Evolutionary conservation across 164 flowering plant species (phyloP).

Genomic region (Chloranthus sessilifolius): DNA sequence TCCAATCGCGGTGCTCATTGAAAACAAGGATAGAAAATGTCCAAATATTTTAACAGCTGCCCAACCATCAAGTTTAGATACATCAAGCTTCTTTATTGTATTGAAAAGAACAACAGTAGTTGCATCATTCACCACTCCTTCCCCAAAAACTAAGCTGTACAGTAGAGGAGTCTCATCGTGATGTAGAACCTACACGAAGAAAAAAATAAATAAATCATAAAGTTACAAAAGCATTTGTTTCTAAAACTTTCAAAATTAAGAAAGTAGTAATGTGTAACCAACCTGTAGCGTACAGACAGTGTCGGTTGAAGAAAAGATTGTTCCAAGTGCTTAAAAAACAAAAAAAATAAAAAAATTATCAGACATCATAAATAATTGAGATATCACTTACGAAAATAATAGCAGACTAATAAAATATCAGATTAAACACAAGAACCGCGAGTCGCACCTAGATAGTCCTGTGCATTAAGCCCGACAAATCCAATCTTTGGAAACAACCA

Average conservation of each 20-base stretch:
- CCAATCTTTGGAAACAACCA: constrained; percentile 73
- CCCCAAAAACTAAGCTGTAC: constrained; percentile 96
- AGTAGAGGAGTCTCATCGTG: constrained; percentile 93
- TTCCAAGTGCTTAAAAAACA: constrained; percentile 69
- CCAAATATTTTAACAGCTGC: constrained; percentile 34
- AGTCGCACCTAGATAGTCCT: constrained; percentile 66
- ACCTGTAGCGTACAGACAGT: constrained; percentile 97
- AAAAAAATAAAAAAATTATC: constrained; percentile 10
- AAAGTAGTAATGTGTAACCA: constrained; percentile 3
- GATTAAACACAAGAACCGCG: not conserved
- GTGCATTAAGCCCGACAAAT: constrained; percentile 40
- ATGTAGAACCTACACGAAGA: constrained; percentile 55
- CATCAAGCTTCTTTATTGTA: constrained; percentile 71
- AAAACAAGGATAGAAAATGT: constrained; percentile 72
- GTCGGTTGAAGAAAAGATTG: constrained; percentile 94
- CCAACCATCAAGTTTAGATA: constrained; percentile 32
- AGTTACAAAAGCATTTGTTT: too few relatives aligned
- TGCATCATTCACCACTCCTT: constrained; percentile 98
- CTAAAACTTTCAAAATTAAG: not conserved
- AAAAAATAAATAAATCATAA: not conserved
- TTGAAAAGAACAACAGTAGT: constrained; percentile 92
- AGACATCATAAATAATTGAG: not conserved
- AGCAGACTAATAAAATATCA: not conserved
- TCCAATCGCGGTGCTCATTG: constrained; percentile 77
- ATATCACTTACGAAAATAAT: not conserved